Evolutionary conservation across 2,329 filamentous ascomycete genomes (phyloP).

Genomic region (Colletotrichum neosansevieriae): DNA sequence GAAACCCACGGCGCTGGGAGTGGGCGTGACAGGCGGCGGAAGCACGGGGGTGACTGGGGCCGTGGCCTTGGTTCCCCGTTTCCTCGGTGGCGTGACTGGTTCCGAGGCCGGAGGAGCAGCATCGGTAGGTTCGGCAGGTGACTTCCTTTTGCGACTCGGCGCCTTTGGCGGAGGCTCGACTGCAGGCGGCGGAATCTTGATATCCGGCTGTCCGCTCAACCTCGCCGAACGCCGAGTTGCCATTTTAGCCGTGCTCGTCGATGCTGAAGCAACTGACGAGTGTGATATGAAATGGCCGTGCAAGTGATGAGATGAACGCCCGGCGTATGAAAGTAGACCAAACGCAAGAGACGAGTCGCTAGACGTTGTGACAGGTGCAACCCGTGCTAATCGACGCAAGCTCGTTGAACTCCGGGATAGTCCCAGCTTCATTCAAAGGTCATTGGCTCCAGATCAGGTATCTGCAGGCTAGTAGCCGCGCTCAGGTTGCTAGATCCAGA

Average conservation of each 20-base stretch:
- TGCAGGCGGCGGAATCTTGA: conserved; percentile 34
- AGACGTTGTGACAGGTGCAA: neutral
- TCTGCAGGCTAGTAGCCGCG: neutral
- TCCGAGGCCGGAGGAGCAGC: conserved; percentile 39
- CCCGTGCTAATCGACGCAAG: neutral
- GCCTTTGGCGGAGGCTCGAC: conserved; percentile 43
- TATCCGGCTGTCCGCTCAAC: conserved; percentile 50
- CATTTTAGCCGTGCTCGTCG: neutral
- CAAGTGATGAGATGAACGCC: neutral
- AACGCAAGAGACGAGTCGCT: neutral
- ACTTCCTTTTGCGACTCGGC: conserved; percentile 52
- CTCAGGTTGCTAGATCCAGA: neutral
- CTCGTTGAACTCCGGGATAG: neutral
- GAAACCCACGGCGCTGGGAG: conserved; percentile 57
- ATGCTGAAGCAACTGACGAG: neutral
- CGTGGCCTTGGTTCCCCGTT: conserved; percentile 44
- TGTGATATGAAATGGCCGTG: neutral
- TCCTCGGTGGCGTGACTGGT: conserved; percentile 50
- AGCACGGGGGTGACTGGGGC: conserved; percentile 35
- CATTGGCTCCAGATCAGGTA: neutral
- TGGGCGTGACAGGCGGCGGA: conserved; percentile 60
- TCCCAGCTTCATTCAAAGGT: conserved; percentile 8
- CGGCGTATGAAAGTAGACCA: neutral
- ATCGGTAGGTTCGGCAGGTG: conserved; percentile 35
- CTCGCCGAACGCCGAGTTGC: conserved; percentile 55